Evolutionary conservation across 306 rosid species (phyloP), one percentile per base, ranked within the genome.

Genomic region (Inga laurina): DNA sequence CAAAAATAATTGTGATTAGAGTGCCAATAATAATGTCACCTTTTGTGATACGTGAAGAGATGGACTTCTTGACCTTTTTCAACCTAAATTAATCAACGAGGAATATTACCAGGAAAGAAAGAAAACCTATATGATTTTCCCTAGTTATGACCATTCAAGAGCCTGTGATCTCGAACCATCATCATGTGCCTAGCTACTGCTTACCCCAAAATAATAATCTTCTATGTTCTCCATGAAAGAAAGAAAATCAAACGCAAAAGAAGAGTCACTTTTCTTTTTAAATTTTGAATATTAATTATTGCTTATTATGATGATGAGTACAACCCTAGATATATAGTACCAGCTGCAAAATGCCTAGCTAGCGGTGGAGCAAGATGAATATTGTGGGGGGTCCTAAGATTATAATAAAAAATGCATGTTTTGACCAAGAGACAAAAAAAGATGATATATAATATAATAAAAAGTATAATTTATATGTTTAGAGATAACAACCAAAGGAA

Each of bases 381-480:
- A 39, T 39, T 39, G 43, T 39, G 43, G 24, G 43, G 90, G 83
- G 68, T 67, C 84, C 80, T 70, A 81, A 83, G 80, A 73, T 22
- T 30, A 72, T 27, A 66, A 83, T 81, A 81, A 66, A 80, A 61
- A 84, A 72, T 24, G 30, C 70, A 61, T 77, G 69, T 21, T 69
- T 85, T 86, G 91, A 83, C 85, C 85, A 81, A 64, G 74, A 72
- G 79, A 82, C 34, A 3, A 6, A 4, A 59, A 57, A 21, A 2
- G 3, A 22, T 2, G 24, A 5, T 54, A 19, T 15, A 54, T 5
- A 54, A 54, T 54, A 54, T n/a, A 57, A 57, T 21, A n/a, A 59
- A 22, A n/a, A 10, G 65, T 43, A 12, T 52, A 15, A 62, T 22
- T 0, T 24, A 62, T 62, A 56, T 52, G 86, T 71, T 84, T 83